These are phyloP conservation scores for Dipteronia sinensis DNA, from an alignment of 345 rosid genomes.

Conservation along the genomic window DNA sequence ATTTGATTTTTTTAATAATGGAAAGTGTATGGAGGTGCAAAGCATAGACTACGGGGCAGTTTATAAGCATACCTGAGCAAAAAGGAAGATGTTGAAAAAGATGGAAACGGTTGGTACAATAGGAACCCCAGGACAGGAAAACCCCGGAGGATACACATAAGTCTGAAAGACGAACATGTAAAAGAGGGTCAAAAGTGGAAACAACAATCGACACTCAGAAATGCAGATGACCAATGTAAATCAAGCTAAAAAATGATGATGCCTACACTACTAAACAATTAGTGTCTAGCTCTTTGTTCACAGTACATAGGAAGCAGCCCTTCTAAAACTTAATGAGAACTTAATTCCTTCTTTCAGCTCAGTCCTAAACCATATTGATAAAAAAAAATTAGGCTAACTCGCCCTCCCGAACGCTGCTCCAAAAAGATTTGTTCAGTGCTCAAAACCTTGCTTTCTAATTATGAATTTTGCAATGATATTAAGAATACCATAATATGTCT, in stretches of 20 bases:
- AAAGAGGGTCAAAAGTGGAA: background rate
- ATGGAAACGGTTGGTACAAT: constrained; percentile 74
- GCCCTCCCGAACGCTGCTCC: background rate
- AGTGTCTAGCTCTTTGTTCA: too few species aligned
- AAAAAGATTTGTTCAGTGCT: background rate
- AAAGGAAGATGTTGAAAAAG: constrained; percentile 89
- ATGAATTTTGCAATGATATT: background rate
- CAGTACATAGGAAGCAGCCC: background rate
- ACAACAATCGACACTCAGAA: background rate
- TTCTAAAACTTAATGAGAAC: background rate
- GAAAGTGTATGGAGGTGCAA: background rate
- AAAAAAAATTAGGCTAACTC: background rate
- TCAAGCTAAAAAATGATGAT: background rate
- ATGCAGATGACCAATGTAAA: background rate
- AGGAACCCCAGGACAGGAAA: constrained; percentile 92
- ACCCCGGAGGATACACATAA: constrained; percentile 61
- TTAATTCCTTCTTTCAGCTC: background rate
- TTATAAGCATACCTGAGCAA: constrained; percentile 73
- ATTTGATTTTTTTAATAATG: background rate
- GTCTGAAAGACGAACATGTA: constrained; percentile 45
- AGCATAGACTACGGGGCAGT: background rate
- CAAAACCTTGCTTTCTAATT: background rate
- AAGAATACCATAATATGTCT: background rate
- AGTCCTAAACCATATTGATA: background rate
- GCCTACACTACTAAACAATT: background rate